Percentiles rank a stretch among this genome's conserved stretches.
These are phyloP conservation scores for Pseudonectria foliicola DNA, from an alignment of 2,329 filamentous ascomycete species.

Conservation along the genomic window DNA sequence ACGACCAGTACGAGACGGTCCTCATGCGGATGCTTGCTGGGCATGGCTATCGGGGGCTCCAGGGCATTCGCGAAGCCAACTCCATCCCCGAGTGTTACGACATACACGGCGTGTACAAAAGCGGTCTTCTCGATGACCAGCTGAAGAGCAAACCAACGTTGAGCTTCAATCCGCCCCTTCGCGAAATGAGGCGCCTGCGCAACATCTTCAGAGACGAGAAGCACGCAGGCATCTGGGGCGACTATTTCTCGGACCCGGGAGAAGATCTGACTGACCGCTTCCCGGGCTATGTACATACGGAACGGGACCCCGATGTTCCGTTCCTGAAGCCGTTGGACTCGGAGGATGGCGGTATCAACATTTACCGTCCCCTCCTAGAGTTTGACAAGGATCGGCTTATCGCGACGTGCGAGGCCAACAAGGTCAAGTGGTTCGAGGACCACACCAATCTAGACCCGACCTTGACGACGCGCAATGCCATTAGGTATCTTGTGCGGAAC, in stretches of 20 bases:
- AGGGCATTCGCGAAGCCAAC: conserved; percentile 57
- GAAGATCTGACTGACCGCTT: conserved; percentile 21
- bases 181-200: conserved; percentile 24
- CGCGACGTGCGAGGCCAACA: conserved; percentile 62
- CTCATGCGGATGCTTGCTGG: conserved; percentile 68
- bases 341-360: conserved; percentile 59
- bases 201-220: conserved; percentile 23
- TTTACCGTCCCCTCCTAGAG: conserved; percentile 62
- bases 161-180: conserved; percentile 26
- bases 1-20: conserved; percentile 88
- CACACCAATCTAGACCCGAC: conserved; percentile 71
- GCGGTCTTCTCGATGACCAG: conserved; percentile 49
- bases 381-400: conserved; percentile 70
- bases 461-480: conserved; percentile 72
- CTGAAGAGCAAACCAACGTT: conserved; percentile 27
- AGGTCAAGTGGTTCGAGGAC: conserved; percentile 75
- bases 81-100: conserved; percentile 81
- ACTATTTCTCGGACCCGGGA: conserved; percentile 4
- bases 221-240: conserved; percentile 13
- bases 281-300: conserved; percentile 14
- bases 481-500: conserved; percentile 58
- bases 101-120: conserved; percentile 63
- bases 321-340: conserved; percentile 31
- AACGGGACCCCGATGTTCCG: conserved; percentile 17
- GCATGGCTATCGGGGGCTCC: conserved; percentile 62